These are phyloP conservation scores for Fusarium sp. DNA, from an alignment of 2,329 filamentous ascomycete species.

Conservation along the genomic window DNA sequence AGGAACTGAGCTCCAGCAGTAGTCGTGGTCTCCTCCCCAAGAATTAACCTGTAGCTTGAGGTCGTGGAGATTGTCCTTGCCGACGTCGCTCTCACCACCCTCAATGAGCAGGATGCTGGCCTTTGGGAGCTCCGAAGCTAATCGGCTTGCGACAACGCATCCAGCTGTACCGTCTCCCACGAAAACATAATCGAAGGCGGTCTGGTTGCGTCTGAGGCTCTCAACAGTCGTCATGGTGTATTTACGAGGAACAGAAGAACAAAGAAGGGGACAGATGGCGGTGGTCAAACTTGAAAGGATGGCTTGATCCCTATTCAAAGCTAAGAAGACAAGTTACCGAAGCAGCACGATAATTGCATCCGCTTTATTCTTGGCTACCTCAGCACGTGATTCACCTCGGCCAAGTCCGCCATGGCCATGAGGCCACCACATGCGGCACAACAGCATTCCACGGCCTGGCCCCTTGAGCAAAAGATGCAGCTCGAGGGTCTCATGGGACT, in stretches of 20 bases:
- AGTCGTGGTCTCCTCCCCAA: not conserved
- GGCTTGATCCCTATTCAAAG: not conserved
- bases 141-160: not conserved
- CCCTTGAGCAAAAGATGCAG: constrained; percentile 15
- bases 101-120: not conserved
- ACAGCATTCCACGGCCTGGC: not conserved
- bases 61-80: not conserved
- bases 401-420: not conserved
- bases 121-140: not conserved
- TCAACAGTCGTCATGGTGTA: not conserved
- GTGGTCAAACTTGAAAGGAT: not conserved
- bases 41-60: not conserved
- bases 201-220: not conserved
- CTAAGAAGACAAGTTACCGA: not conserved
- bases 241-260: not conserved
- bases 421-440: not conserved
- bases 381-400: not conserved
- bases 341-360: not conserved
- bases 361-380: not conserved
- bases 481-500: constrained; percentile 48
- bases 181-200: not conserved
- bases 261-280: not conserved
- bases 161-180: not conserved
- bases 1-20: not conserved
- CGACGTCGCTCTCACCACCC: not conserved